These are phyloP conservation scores for Penicillium soppii DNA, from an alignment of 495 filamentous ascomycete species.

Conservation along the genomic window DNA sequence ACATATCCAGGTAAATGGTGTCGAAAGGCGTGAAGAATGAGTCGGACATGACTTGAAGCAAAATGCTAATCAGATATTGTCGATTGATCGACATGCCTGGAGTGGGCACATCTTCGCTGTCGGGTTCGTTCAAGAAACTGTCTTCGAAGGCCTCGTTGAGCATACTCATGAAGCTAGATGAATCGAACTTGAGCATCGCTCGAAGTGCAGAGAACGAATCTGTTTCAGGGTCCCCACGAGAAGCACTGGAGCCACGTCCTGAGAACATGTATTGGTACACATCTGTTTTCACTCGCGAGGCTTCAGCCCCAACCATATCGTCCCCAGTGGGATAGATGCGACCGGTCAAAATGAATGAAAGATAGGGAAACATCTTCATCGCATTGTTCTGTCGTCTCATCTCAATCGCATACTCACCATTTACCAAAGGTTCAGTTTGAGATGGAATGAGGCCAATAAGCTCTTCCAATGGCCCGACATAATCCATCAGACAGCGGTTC, in stretches of 20 bases:
- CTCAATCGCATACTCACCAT: slow-evolving; percentile 33
- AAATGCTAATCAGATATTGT: slow-evolving; percentile 84
- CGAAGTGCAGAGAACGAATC: slow-evolving; percentile 80
- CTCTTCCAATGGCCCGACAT: slow-evolving; percentile 85
- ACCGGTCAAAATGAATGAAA: slow-evolving; percentile 89
- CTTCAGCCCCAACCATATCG: slow-evolving; percentile 63
- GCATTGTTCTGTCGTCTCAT: slow-evolving; percentile 57
- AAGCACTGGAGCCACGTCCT: slow-evolving; percentile 57
- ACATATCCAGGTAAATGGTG: slow-evolving; percentile 96
- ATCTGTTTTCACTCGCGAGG: slow-evolving; percentile 74
- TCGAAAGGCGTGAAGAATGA: slow-evolving; percentile 72
- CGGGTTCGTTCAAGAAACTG: slow-evolving; percentile 76
- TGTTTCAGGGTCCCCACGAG: slow-evolving; percentile 60
- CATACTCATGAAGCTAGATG: slow-evolving; percentile 89
- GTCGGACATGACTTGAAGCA: slow-evolving; percentile 83
- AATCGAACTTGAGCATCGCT: slow-evolving; percentile 81
- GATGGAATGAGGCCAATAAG: slow-evolving; percentile 69
- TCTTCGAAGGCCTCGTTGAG: slow-evolving; percentile 98
- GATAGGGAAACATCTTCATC: slow-evolving; percentile 90
- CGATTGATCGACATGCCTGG: slow-evolving; percentile 73
- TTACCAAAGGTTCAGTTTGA: slow-evolving; percentile 25
- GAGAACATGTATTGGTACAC: slow-evolving; percentile 93
- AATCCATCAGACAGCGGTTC: slow-evolving; percentile 86
- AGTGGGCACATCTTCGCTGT: slow-evolving; percentile 30
- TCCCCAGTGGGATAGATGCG: slow-evolving; percentile 87